Conservation (phyloP, 2,329 filamentous ascomycete genomes). For the Myriosclerotinia scirpicola region DNA sequence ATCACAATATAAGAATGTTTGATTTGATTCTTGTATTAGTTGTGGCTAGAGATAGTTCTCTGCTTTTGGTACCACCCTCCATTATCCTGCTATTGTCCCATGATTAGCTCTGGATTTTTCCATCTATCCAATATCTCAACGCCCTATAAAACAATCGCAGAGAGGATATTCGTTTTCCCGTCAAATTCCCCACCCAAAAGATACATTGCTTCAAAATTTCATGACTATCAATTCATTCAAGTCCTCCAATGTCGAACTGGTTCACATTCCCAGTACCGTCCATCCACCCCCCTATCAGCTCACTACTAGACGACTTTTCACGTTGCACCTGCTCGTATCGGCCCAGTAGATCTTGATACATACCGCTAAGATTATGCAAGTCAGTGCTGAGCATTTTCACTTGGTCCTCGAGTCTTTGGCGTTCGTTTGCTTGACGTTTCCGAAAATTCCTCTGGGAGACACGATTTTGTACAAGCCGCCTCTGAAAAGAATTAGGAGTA, state of each 20-base stretch:
- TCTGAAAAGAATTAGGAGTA: constrained; percentile 8
- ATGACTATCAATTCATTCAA: constrained; percentile 1
- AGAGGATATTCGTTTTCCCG: background rate
- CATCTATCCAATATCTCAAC: constrained; percentile 6
- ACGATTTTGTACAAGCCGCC: constrained; percentile 24
- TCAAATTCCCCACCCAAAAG: background rate
- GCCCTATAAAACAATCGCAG: constrained; percentile 1
- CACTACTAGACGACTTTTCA: constrained; percentile 18
- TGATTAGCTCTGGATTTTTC: constrained; percentile 21
- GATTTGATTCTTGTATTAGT: constrained; percentile 1
- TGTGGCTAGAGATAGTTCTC: constrained; percentile 5
- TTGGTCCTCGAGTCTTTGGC: constrained; percentile 20
- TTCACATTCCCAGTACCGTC: background rate
- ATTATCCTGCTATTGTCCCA: constrained; percentile 6
- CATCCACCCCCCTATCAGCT: constrained; percentile 18
- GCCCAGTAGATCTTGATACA: constrained; percentile 20
- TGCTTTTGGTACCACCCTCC: background rate
- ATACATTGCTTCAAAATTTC: background rate
- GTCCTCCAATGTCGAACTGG: constrained; percentile 6
- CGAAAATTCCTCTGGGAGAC: constrained; percentile 24
- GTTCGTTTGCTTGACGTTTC: constrained; percentile 24
- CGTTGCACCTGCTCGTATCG: constrained; percentile 21
- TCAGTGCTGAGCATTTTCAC: constrained; percentile 23
- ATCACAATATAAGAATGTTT: background rate
- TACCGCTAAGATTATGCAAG: constrained; percentile 17